Base-by-base conservation (phyloP, 192 early-diverging fungal species). In the Coemansia sp. region DNA sequence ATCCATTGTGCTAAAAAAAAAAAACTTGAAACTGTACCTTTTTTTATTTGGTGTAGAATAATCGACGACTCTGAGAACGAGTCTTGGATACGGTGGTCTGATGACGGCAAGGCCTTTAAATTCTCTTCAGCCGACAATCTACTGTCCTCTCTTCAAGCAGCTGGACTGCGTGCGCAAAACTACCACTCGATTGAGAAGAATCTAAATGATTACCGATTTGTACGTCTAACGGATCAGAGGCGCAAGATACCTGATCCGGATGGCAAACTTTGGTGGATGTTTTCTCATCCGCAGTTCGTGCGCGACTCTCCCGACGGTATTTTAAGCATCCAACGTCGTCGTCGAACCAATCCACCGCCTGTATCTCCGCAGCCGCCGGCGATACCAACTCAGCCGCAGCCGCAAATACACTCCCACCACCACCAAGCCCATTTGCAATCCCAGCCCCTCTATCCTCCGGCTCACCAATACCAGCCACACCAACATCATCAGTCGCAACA, bases 121-220 rank as follows among this genome's bases (percentile, higher is more conserved):
- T 84, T 84, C 35, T 78, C 75, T 3, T 78, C 75, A 1, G 72
- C 75, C 4, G 81, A 84, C 32, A 84, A 84, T 11, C 70, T 84
- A 10, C 62, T 84, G 23, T 58, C 68, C 14, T 72, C 67, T 39
- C 44, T 84, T 52, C 75, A 77, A 44, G 70, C 73, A 11, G 75
- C 75, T 6, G 81, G 81, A 0, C 67, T 84, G 55, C 76, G 81
- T 6, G 81, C 81, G 38, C 81, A 78, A 63, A 84, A 78, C 73
- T 78, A 84, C 58, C 81, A 77, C 37, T 84, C 81, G 19, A 72
- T 84, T 10, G 75, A 77, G 47, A 84, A 84, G 67, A 84, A 84
- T 37, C 73, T 84, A 37, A 84, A 84, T 39, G 81, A 84, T 67
- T 84, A 84, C 40, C 72, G 76, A 30, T 84, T 84, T 37, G 60